These are phyloP conservation scores for Polyporus arcularius DNA, from an alignment of 768 basidiomycete species.

Conservation along the genomic window DNA sequence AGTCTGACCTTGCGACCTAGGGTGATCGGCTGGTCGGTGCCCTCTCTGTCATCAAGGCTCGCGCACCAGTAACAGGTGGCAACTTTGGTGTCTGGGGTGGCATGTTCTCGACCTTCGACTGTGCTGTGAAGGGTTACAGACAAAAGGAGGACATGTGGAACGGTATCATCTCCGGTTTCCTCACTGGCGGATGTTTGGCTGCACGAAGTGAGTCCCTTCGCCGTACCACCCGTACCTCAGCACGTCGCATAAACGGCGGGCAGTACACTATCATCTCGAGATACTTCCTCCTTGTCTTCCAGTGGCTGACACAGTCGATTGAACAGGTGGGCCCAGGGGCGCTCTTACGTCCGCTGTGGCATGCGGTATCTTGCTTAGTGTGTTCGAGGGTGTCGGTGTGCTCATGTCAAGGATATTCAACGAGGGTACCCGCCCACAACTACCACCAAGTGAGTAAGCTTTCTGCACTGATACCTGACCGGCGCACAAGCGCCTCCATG, in stretches of 20 bases:
- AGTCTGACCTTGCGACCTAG: constrained; percentile 39
- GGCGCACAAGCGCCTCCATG: too few species aligned
- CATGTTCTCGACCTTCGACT: constrained; percentile 98
- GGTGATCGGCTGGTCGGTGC: constrained; percentile 95
- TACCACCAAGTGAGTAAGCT: constrained; percentile 67
- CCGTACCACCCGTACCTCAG: not conserved
- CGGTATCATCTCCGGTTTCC: constrained; percentile 96
- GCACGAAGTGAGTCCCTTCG: constrained; percentile 73
- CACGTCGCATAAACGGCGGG: too few species aligned
- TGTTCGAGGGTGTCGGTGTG: constrained; percentile 94
- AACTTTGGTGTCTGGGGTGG: constrained; percentile 97
- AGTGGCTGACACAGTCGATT: not conserved
- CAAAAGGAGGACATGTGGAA: constrained; percentile 99
- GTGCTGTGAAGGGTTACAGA: constrained; percentile 94
- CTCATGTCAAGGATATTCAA: constrained; percentile 87
- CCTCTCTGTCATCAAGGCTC: constrained; percentile 94
- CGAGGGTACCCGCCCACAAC: constrained; percentile 76
- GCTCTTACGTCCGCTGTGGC: constrained; percentile 92
- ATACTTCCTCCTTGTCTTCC: too few species aligned
- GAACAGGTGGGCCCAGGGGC: constrained; percentile 85
- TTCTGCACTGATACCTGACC: not conserved
- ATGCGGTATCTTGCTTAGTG: constrained; percentile 94
- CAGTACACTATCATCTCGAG: too few species aligned
- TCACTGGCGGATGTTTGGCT: constrained; percentile 96
- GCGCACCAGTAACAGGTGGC: constrained; percentile 96